These are phyloP conservation scores for Diaporthe helianthi DNA, from an alignment of 2,329 filamentous ascomycete genomes.

Conservation along the genomic window DNA sequence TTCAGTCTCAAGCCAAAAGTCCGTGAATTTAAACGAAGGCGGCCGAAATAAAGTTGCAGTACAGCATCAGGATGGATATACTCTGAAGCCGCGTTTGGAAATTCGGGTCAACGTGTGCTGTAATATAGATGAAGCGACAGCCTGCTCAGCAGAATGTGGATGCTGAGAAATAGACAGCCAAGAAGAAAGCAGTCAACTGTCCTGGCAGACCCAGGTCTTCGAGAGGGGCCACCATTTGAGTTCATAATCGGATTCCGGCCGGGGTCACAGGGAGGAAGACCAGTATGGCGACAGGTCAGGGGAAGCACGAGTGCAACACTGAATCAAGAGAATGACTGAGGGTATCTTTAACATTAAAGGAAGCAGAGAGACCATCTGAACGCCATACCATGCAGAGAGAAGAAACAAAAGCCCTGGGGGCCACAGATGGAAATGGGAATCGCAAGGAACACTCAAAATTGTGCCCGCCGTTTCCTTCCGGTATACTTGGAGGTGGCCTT, in stretches of 20 bases:
- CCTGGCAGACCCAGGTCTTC: too few relatives aligned
- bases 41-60: not conserved
- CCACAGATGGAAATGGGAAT: not conserved
- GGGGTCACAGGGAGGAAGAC: not conserved
- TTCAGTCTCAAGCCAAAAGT: not conserved
- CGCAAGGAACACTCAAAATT: conserved; percentile 62
- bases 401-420: not conserved
- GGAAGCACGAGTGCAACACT: not conserved
- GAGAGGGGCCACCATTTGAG: not conserved
- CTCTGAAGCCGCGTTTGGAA: too few relatives aligned
- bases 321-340: conserved; percentile 5
- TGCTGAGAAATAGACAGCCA: not conserved
- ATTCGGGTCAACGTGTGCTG: not conserved
- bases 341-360: conserved; percentile 33
- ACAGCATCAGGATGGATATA: not conserved
- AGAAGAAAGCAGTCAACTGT: not conserved
- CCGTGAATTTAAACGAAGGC: not conserved
- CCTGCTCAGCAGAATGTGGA: not conserved
- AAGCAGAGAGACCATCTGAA: conserved; percentile 27
- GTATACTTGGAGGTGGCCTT: conserved; percentile 94
- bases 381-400: conserved; percentile 30
- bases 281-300: not conserved
- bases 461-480: conserved; percentile 81
- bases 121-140: not conserved
- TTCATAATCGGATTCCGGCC: too few relatives aligned